phyloP scores from a whole-genome alignment of 805 yeast genomes.

The Myxozyma monticola region DNA sequence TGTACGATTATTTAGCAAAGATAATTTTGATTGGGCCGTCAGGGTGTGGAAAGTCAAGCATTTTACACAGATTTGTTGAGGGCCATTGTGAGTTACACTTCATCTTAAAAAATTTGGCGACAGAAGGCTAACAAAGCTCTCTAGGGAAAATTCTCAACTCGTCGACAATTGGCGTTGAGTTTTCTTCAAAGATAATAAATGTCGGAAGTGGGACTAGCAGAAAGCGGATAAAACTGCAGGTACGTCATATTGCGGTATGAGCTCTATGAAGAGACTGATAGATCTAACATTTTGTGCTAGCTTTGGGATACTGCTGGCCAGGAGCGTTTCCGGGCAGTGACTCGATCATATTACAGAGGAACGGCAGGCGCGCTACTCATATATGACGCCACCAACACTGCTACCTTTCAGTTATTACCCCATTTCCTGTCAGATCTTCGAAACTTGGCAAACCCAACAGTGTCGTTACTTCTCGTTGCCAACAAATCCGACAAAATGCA shows the following conservation, averaged over 20 bases:
- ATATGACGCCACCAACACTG: slow-evolving; percentile 83
- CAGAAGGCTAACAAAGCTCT: not conserved
- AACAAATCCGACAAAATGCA: slow-evolving; percentile 74
- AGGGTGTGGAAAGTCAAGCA: slow-evolving; percentile 51
- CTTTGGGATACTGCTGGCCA: slow-evolving; percentile 99
- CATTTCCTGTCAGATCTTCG: slow-evolving; percentile 88
- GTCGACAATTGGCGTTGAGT: slow-evolving; percentile 45
- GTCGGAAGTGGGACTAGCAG: slow-evolving; percentile 37
- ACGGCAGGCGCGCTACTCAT: slow-evolving; percentile 93
- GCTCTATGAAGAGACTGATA: slow-evolving; percentile 49
- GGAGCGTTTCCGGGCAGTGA: slow-evolving; percentile 91
- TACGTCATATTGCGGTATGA: not conserved
- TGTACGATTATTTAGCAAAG: slow-evolving; percentile 43
- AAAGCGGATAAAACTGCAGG: slow-evolving; percentile 35
- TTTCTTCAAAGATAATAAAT: slow-evolving; percentile 41
- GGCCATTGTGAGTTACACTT: slow-evolving; percentile 37
- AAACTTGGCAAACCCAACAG: slow-evolving; percentile 89
- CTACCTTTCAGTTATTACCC: slow-evolving; percentile 78
- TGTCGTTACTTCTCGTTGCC: slow-evolving; percentile 87
- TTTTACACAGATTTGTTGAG: slow-evolving; percentile 45
- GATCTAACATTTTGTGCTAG: slow-evolving; percentile 52
- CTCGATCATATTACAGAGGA: slow-evolving; percentile 91
- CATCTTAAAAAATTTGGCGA: not conserved
- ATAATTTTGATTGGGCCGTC: slow-evolving; percentile 48
- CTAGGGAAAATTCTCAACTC: slow-evolving; percentile 39